Base-by-base conservation (phyloP, 352 stramenopile genomes). In the Thraustochytrium striatum region DNA sequence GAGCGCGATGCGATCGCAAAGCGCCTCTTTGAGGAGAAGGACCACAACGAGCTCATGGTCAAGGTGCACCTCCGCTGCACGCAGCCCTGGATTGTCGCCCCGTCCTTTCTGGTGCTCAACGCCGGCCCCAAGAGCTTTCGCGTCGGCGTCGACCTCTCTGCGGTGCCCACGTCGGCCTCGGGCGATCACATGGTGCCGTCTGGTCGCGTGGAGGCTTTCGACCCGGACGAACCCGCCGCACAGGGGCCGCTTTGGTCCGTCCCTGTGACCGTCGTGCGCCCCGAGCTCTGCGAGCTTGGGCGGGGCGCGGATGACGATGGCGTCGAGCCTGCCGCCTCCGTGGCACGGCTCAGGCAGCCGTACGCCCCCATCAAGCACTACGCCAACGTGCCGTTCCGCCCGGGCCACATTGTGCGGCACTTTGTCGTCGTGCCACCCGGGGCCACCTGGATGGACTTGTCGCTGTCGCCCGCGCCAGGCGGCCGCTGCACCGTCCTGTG, bases 241-340 rank as follows among this genome's bases (percentile, higher is more conserved):
- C 83, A 86, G 33, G 91, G 91, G 0, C 70, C 89, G 2, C 38
- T 97, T 19, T 98, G 97, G 75, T 88, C 83, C 43, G 89, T 98
- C 39, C 93, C 93, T 0, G 91, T 98, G 38, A 93, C 86, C 32
- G 87, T 96, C 21, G 88, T 96, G 57, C 93, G 93, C 81, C 89
- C 90, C 0, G 88, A 96, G 83, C 21, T 33, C 16, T 61, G 41
- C n/a, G 69, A 50, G 11, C 47, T 55, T 19, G 58, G 58, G 3
- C 69, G 53, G 78, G 21, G 85, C 85, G 0, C 83, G 87, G 0
- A 73, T 87, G 25, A 53, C 62, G 16, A 90, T 88, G 80, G 84
- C 85, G 69, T 87, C 85, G 68, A 61, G 84, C 19, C 86, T 92
- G 82, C 79, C 87, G 50, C 86, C 30, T 73, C 72, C 21, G 58